Percentiles rank a stretch among this genome's conserved stretches.
Conservation (phyloP, 2,329 filamentous ascomycete genomes). For the Diaporthe ilicicola region DNA sequence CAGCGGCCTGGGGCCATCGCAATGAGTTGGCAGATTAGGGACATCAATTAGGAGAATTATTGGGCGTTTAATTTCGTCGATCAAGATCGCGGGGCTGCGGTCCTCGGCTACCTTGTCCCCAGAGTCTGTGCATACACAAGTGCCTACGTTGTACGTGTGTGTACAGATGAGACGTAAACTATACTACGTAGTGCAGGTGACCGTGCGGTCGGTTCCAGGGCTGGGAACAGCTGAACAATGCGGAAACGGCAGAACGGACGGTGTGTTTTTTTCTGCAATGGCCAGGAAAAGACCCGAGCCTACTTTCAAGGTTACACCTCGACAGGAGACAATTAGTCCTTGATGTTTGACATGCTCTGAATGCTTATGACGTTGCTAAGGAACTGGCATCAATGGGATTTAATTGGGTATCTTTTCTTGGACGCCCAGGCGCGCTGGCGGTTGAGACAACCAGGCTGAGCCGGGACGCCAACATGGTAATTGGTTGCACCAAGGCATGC, state of each 20-base stretch:
- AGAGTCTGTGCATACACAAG: slow-evolving; percentile 20
- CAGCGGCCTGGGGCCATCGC: neutral
- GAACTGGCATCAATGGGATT: slow-evolving; percentile 15
- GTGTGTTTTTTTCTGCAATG: neutral
- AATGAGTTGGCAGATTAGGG: slow-evolving; percentile 12
- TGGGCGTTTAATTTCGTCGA: slow-evolving; percentile 1
- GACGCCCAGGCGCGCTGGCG: slow-evolving; percentile 1
- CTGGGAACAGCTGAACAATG: neutral
- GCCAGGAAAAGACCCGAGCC: neutral
- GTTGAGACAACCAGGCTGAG: neutral
- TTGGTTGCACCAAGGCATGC: neutral
- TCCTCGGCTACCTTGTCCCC: slow-evolving; percentile 9
- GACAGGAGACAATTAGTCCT: neutral
- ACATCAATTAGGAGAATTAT: slow-evolving; percentile 4
- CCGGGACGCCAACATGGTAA: neutral
- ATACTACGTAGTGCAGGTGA: neutral
- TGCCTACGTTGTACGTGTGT: neutral
- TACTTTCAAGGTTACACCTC: neutral
- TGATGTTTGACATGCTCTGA: neutral
- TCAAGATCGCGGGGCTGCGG: neutral
- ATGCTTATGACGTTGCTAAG: slow-evolving; percentile 6
- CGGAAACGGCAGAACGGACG: neutral
- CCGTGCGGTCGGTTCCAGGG: neutral
- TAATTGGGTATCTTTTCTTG: slow-evolving; percentile 16
- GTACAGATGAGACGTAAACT: neutral